These are phyloP conservation scores for Theileria equi DNA, from an alignment of 169 alveolate species.

Conservation along the genomic window DNA sequence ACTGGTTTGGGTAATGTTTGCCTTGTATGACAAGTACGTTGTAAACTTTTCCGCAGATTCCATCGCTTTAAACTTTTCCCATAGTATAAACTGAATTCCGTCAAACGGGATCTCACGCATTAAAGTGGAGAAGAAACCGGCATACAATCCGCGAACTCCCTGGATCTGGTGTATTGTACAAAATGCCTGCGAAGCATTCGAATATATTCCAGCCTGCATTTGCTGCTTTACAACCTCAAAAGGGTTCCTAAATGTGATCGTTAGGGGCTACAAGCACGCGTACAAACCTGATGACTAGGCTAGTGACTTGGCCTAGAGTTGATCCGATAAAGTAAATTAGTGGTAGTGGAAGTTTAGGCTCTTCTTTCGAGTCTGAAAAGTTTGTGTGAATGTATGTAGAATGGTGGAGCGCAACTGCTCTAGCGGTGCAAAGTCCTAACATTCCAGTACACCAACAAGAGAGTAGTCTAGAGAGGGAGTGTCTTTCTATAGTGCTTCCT, in stretches of 20 bases:
- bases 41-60: conserved; percentile 29
- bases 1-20: conserved; percentile 14
- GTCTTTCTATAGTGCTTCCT: too few species aligned
- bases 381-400: neutral
- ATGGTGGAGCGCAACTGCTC: too few species aligned
- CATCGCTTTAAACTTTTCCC: conserved; percentile 77
- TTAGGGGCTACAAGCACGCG: neutral
- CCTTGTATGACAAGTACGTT: conserved; percentile 27
- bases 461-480: too few species aligned
- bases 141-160: conserved; percentile 81
- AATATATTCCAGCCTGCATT: conserved; percentile 81
- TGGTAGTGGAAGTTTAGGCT: conserved; percentile 36
- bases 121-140: conserved; percentile 80
- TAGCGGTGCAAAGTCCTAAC: too few species aligned
- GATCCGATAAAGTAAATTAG: conserved; percentile 48
- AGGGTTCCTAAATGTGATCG: conserved; percentile 77
- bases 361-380: conserved; percentile 1
- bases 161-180: conserved; percentile 67
- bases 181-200: conserved; percentile 66
- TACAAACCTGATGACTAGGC: conserved; percentile 45
- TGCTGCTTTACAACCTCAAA: conserved; percentile 89
- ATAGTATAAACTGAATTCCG: conserved; percentile 84
- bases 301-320: conserved; percentile 47
- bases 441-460: too few species aligned
- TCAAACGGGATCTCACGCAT: conserved; percentile 89